Evolutionary conservation across 306 rosid species (phyloP).

Genomic region (Astragalus glycyphyllos): DNA sequence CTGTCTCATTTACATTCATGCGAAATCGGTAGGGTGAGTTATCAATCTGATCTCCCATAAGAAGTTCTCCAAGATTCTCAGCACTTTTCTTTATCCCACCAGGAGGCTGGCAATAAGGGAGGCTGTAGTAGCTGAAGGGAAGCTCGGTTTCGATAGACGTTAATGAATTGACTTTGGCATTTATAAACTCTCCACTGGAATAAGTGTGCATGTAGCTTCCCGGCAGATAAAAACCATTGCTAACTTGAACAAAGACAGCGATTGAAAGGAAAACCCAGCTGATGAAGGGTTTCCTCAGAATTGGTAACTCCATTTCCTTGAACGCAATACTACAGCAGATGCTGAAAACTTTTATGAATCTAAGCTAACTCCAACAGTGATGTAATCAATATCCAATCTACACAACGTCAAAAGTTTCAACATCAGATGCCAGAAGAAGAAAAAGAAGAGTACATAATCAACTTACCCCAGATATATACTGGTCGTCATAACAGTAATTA

Average conservation of each 20-base stretch:
- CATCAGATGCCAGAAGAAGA: constrained; percentile 16
- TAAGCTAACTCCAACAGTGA: constrained; percentile 37
- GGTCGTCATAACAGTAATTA: background rate
- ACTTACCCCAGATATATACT: background rate
- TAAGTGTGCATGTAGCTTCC: constrained; percentile 92
- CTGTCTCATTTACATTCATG: constrained; percentile 76
- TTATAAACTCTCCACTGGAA: constrained; percentile 54
- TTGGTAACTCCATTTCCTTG: constrained; percentile 53
- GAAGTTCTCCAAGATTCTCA: constrained; percentile 91
- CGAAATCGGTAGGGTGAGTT: constrained; percentile 74
- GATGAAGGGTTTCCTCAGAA: constrained; percentile 40
- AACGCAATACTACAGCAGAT: constrained; percentile 32
- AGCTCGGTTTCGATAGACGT: constrained; percentile 94
- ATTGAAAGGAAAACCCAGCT: constrained; percentile 52
- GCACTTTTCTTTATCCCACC: constrained; percentile 85
- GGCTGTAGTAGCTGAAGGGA: constrained; percentile 85
- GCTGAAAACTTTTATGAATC: constrained; percentile 37
- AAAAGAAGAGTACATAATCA: background rate
- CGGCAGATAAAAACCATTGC: constrained; percentile 77
- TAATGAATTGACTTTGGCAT: constrained; percentile 81
- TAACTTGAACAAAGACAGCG: constrained; percentile 46
- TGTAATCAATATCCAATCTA: constrained; percentile 51
- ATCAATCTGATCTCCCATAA: constrained; percentile 90
- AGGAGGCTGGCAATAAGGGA: constrained; percentile 75
- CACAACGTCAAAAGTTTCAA: constrained; percentile 32